phyloP scores from a whole-genome alignment of 495 filamentous ascomycete genomes.

The Cercophora sp. region DNA sequence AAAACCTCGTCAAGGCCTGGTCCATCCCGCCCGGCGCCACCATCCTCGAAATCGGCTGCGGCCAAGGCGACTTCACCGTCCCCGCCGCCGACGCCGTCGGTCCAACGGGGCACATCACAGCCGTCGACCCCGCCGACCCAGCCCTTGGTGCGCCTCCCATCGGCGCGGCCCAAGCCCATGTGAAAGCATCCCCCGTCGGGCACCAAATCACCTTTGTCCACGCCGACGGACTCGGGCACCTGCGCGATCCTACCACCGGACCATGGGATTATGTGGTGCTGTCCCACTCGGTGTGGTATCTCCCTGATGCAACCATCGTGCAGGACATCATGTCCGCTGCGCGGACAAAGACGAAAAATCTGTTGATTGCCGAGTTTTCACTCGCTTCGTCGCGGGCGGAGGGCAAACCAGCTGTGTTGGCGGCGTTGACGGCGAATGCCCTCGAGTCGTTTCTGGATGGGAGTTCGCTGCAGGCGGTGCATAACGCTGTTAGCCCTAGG shows the following conservation, averaged over 20 bases:
- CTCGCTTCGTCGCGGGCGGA: background rate
- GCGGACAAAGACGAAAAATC: background rate
- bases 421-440: background rate
- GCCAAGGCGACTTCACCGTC: constrained; percentile 45
- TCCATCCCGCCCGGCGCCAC: constrained; percentile 27
- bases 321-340: background rate
- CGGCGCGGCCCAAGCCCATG: constrained; percentile 1
- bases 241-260: background rate
- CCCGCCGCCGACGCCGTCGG: constrained; percentile 42
- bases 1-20: constrained; percentile 9
- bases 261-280: constrained; percentile 7
- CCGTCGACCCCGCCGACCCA: constrained; percentile 39
- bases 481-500: background rate
- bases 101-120: constrained; percentile 34
- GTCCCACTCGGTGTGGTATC: constrained; percentile 4
- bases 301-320: background rate
- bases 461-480: background rate
- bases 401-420: background rate
- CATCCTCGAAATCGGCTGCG: constrained; percentile 45
- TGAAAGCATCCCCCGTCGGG: constrained; percentile 1
- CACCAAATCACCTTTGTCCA: constrained; percentile 8
- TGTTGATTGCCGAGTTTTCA: background rate
- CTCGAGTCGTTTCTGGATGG: background rate
- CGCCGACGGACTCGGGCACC: background rate
- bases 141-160: constrained; percentile 31